A percentile compares a stretch with the other conserved stretches of the same genome.
phyloP scores from a whole-genome alignment of 2,329 filamentous ascomycete genomes.

The Aspergillus texensis region DNA sequence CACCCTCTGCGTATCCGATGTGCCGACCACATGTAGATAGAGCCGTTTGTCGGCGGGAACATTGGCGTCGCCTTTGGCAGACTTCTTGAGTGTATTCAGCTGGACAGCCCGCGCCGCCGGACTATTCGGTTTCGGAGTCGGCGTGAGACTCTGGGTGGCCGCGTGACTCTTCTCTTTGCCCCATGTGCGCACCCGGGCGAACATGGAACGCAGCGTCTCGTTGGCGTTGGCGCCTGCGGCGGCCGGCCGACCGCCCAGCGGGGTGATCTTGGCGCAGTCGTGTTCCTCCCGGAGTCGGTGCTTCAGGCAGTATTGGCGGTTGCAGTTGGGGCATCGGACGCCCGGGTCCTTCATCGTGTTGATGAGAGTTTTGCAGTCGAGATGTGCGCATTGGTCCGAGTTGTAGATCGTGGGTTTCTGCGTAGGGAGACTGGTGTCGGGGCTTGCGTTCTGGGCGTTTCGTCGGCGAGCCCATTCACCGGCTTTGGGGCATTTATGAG shows the following conservation, averaged over 20 bases:
- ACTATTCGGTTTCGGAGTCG: conserved; percentile 56
- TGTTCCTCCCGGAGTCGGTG: conserved; percentile 68
- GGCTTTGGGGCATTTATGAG: conserved; percentile 69
- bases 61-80: conserved; percentile 86
- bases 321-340: conserved; percentile 54
- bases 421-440: conserved; percentile 33
- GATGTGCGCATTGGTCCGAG: conserved; percentile 53
- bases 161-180: conserved; percentile 71
- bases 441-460: conserved; percentile 28
- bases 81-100: conserved; percentile 78
- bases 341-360: conserved; percentile 54
- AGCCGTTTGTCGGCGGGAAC: conserved; percentile 80
- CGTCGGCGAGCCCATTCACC: conserved; percentile 63
- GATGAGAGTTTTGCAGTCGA: conserved; percentile 55
- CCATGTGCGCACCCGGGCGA: conserved; percentile 80
- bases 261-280: conserved; percentile 75
- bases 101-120: conserved; percentile 68
- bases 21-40: conserved; percentile 88
- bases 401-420: conserved; percentile 60
- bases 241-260: conserved; percentile 49
- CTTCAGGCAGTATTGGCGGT: conserved; percentile 54
- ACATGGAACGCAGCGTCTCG: conserved; percentile 71
- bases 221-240: conserved; percentile 46
- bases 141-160: conserved; percentile 64
- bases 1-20: conserved; percentile 78